phyloP scores from a whole-genome alignment of 345 rosid genomes.

The Erucastrum elatum region DNA sequence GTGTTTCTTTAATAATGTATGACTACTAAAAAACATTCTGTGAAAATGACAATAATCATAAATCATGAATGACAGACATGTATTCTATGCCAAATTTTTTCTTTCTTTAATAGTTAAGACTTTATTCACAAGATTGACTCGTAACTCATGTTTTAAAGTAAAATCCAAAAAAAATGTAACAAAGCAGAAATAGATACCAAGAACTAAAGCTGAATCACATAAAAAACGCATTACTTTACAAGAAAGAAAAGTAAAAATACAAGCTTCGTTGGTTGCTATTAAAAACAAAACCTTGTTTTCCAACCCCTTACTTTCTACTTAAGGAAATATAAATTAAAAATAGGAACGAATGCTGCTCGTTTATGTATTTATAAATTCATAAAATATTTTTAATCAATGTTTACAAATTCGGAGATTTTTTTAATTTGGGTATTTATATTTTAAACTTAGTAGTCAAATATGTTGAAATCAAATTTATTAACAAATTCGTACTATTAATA shows the following conservation, averaged over 20 bases:
- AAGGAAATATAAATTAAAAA: not conserved
- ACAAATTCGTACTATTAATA: no score
- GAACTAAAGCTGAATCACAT: not conserved
- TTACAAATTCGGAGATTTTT: no score
- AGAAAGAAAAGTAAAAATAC: no score
- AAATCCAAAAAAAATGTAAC: not conserved
- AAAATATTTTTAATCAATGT: no score
- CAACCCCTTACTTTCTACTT: not conserved
- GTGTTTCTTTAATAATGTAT: not conserved
- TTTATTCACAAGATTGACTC: not conserved
- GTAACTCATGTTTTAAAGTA: not conserved
- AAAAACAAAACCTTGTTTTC: not conserved
- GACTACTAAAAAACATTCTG: no score
- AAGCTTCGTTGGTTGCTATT: not conserved
- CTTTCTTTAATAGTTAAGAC: not conserved
- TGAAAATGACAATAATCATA: not conserved
- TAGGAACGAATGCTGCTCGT: not conserved
- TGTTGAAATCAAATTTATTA: no score
- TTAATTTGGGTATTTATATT: no score
- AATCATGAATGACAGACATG: slow-evolving; percentile 11
- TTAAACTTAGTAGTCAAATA: no score
- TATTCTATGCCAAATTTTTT: slow-evolving; percentile 10
- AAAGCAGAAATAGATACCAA: not conserved
- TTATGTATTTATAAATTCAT: no score
- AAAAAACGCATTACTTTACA: no score